Percentiles rank a stretch among this genome's conserved stretches.
phyloP scores from a whole-genome alignment of 2,329 filamentous ascomycete genomes.

The Ascosphaera pollenicola region DNA sequence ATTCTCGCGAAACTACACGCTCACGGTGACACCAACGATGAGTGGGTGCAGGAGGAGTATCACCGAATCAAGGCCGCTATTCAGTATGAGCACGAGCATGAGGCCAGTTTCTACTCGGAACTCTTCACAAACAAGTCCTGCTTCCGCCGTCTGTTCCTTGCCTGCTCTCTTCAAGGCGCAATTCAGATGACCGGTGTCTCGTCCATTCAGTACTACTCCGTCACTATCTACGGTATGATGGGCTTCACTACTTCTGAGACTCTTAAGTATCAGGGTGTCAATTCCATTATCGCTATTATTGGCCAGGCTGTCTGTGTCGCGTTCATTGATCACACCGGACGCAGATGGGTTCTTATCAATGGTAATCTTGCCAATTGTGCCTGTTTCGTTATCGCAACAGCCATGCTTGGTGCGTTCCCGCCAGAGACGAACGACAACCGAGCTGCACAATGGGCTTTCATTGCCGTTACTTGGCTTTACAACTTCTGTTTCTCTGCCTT shows the following conservation, averaged over 20 bases:
- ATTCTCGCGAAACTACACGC: slow-evolving; percentile 50
- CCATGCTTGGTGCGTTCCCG: slow-evolving; percentile 37
- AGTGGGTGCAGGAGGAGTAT: slow-evolving; percentile 52
- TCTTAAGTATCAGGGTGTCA: slow-evolving; percentile 56
- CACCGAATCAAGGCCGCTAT: slow-evolving; percentile 48
- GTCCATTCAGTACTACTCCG: slow-evolving; percentile 55
- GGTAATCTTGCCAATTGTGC: slow-evolving; percentile 51
- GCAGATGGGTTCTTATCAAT: slow-evolving; percentile 47
- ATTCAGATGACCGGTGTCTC: slow-evolving; percentile 58
- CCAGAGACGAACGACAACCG: slow-evolving; percentile 29
- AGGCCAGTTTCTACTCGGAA: slow-evolving; percentile 48
- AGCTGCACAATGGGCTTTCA: slow-evolving; percentile 49
- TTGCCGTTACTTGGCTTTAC: slow-evolving; percentile 56
- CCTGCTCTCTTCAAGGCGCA: slow-evolving; percentile 44
- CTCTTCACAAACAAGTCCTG: slow-evolving; percentile 43
- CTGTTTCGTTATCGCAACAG: slow-evolving; percentile 47
- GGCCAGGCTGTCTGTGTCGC: slow-evolving; percentile 47
- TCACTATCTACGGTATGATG: slow-evolving; percentile 44
- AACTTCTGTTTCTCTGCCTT: slow-evolving; percentile 55
- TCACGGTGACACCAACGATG: slow-evolving; percentile 40
- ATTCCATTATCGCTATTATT: slow-evolving; percentile 45
- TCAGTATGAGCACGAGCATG: slow-evolving; percentile 41
- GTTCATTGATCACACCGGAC: slow-evolving; percentile 42
- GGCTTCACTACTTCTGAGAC: slow-evolving; percentile 43
- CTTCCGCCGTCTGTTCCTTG: slow-evolving; percentile 51